Evolutionary conservation across 805 yeast genomes (phyloP).

Genomic region (Wickerhamiella vanderwaltii): DNA sequence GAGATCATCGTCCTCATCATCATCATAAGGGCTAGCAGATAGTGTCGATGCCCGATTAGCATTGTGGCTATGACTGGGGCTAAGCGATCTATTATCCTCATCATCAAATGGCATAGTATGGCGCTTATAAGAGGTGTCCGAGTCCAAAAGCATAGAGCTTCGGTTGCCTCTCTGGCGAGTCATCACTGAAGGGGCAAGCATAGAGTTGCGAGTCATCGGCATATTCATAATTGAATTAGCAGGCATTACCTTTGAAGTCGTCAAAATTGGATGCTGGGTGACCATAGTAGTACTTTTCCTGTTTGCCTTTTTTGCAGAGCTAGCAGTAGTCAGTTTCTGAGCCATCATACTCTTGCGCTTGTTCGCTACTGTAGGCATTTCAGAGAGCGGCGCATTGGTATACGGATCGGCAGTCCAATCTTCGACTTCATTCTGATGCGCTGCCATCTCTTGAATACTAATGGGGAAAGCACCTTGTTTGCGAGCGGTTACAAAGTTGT

Average conservation of each 20-base stretch:
- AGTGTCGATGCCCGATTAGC: conserved; percentile 7
- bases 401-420: conserved; percentile 68
- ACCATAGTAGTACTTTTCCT: conserved; percentile 25
- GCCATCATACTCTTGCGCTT: conserved; percentile 18
- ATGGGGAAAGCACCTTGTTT: conserved; percentile 67
- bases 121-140: conserved; percentile 23
- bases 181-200: conserved; percentile 16
- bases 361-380: conserved; percentile 32
- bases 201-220: conserved; percentile 7
- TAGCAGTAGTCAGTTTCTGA: conserved; percentile 16
- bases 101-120: conserved; percentile 3
- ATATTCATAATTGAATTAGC: conserved; percentile 24
- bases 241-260: conserved; percentile 25
- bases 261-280: conserved; percentile 24
- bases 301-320: conserved; percentile 9
- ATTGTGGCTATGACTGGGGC: not conserved
- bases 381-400: conserved; percentile 23
- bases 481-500: conserved; percentile 69
- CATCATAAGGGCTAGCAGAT: conserved; percentile 11
- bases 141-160: conserved; percentile 2
- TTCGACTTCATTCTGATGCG: conserved; percentile 59
- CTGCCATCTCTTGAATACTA: conserved; percentile 44
- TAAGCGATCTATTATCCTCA: not conserved
- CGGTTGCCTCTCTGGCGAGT: conserved; percentile 19
- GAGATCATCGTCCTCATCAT: not conserved